Percentiles rank a stretch among this genome's conserved stretches.
phyloP scores from a whole-genome alignment of 176 grass and related monocot genomes.

The Thalia dealbata region DNA sequence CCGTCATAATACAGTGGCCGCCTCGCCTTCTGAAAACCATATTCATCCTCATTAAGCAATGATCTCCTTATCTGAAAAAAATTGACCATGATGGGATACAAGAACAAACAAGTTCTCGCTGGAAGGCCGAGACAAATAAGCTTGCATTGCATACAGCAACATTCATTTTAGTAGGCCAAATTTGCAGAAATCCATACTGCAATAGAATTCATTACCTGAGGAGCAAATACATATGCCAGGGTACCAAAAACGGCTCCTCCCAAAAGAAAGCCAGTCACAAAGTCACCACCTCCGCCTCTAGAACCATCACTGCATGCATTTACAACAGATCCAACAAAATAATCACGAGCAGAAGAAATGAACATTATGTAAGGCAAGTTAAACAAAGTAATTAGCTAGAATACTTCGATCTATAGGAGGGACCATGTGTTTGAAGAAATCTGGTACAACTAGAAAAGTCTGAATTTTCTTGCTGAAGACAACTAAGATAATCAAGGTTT shows the following conservation, averaged over 20 bases:
- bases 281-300: constrained; percentile 33
- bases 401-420: too few species aligned
- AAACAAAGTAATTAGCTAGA: too few species aligned
- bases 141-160: neutral
- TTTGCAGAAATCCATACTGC: neutral
- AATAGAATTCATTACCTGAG: constrained; percentile 26
- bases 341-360: neutral
- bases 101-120: neutral
- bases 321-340: neutral
- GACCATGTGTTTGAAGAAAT: too few species aligned
- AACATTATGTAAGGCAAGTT: too few species aligned
- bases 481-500: too few species aligned
- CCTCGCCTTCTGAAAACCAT: constrained; percentile 33
- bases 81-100: too few species aligned
- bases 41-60: constrained; percentile 34
- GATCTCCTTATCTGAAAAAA: constrained; percentile 27
- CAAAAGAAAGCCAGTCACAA: constrained; percentile 40
- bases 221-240: constrained; percentile 37
- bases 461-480: too few species aligned
- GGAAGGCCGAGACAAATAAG: neutral
- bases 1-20: constrained; percentile 25
- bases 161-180: neutral
- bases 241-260: constrained; percentile 42
- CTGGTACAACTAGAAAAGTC: too few species aligned
- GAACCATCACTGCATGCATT: constrained; percentile 28